A percentile compares a stretch with the other conserved stretches of the same genome.
Conservation (phyloP, 768 basidiomycete species). For the Gloeopeniophorella convolvens region DNA sequence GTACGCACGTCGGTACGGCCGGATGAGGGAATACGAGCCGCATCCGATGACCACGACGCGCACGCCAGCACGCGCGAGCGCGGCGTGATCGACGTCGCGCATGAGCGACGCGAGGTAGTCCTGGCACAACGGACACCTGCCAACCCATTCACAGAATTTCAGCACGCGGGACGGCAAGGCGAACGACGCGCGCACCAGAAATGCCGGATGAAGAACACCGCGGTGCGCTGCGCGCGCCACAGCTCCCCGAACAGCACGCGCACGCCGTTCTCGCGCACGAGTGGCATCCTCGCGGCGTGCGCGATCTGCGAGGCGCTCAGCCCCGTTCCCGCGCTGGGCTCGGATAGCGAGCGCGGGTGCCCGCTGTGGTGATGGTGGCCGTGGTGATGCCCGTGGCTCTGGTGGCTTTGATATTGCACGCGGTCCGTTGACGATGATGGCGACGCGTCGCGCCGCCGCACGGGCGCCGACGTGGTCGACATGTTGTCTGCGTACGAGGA, state of each 20-base stretch:
- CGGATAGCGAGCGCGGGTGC: constrained; percentile 16
- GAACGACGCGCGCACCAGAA: constrained; percentile 49
- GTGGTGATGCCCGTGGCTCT: constrained; percentile 4
- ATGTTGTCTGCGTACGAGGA: constrained; percentile 10
- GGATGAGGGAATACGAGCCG: constrained; percentile 70
- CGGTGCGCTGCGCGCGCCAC: constrained; percentile 48
- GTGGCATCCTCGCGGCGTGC: constrained; percentile 52
- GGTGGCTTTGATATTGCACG: neutral
- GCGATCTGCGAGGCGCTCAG: constrained; percentile 53
- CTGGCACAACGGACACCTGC: constrained; percentile 73
- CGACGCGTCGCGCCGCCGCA: constrained; percentile 9
- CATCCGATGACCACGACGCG: constrained; percentile 72
- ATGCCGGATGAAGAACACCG: constrained; percentile 83
- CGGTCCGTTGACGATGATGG: constrained; percentile 9
- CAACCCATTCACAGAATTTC: neutral
- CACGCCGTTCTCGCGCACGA: constrained; percentile 63
- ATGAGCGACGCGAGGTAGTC: constrained; percentile 76
- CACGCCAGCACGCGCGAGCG: constrained; percentile 43
- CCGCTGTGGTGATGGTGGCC: constrained; percentile 3
- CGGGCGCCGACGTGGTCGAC: constrained; percentile 4
- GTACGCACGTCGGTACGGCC: constrained; percentile 58
- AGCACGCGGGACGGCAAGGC: constrained; percentile 8
- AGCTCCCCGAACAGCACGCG: constrained; percentile 64
- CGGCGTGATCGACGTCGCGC: constrained; percentile 40
- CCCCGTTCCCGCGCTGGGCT: constrained; percentile 39